phyloP scores from a whole-genome alignment of 176 grass and related monocot genomes.

The Luzula sylvatica region DNA sequence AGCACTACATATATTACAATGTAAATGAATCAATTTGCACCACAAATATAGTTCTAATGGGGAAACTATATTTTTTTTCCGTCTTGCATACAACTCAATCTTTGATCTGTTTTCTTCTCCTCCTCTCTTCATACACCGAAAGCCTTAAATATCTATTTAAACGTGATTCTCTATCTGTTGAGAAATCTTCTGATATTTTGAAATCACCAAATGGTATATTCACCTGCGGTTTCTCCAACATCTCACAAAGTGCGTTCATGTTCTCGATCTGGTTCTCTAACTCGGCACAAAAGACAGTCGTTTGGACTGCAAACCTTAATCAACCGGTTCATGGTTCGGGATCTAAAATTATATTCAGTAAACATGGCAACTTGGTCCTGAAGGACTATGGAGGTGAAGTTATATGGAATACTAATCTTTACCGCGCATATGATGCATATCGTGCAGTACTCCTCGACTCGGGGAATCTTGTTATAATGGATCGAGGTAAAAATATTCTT shows the following conservation, averaged over 20 bases:
- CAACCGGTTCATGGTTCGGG: neutral
- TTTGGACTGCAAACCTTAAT: conserved; percentile 19
- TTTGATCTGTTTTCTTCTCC: no score
- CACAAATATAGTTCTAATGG: no score
- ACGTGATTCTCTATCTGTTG: no score
- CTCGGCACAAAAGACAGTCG: conserved; percentile 2
- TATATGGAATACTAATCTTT: neutral
- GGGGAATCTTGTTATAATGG: conserved; percentile 36
- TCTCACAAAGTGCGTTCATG: conserved; percentile 3
- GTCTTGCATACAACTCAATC: no score
- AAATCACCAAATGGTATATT: conserved; percentile 3
- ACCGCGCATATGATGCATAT: neutral
- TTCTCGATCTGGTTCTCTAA: conserved; percentile 32
- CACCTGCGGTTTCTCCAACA: conserved; percentile 18
- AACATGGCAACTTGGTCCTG: conserved; percentile 14
- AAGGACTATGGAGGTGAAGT: conserved; percentile 8
- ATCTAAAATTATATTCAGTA: conserved; percentile 9
- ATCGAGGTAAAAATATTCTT: conserved; percentile 5
- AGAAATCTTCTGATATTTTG: conserved; percentile 12
- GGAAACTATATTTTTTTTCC: no score
- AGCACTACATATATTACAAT: no score
- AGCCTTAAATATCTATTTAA: no score
- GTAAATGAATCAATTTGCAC: no score
- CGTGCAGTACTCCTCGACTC: conserved; percentile 28
- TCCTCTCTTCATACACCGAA: no score